These are phyloP conservation scores for Brassica incana DNA, from an alignment of 345 rosid species.

Conservation along the genomic window DNA sequence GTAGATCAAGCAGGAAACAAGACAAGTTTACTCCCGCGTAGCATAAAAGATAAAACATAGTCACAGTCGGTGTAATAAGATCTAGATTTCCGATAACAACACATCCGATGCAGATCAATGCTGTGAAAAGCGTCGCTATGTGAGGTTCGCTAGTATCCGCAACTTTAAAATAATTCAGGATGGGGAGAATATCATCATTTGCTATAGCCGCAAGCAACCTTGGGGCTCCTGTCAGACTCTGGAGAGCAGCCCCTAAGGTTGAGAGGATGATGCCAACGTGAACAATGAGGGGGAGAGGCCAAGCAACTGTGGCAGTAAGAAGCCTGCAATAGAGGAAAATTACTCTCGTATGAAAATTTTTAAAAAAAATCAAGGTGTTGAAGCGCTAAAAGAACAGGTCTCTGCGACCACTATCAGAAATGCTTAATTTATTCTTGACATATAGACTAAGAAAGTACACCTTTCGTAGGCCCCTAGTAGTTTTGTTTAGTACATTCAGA, in stretches of 20 bases:
- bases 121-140: conserved; percentile 88
- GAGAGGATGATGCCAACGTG: conserved; percentile 94
- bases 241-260: conserved; percentile 99
- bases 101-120: conserved; percentile 83
- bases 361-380: background rate
- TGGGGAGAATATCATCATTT: conserved; percentile 96
- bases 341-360: background rate
- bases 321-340: conserved; percentile 51
- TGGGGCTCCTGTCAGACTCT: conserved; percentile 97
- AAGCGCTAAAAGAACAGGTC: conserved; percentile 11
- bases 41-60: conserved; percentile 97
- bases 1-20: conserved; percentile 98
- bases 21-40: conserved; percentile 97
- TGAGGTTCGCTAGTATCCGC: conserved; percentile 88
- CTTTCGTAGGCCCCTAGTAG: conserved; percentile 4
- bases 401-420: conserved; percentile 11
- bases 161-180: conserved; percentile 93
- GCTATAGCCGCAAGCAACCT: conserved; percentile 99
- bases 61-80: conserved; percentile 93
- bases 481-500: conserved; percentile 12
- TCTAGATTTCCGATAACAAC: conserved; percentile 95
- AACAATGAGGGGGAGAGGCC: conserved; percentile 88
- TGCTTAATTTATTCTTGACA: conserved; percentile 13
- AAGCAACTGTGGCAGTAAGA: conserved; percentile 92
- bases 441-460: background rate